Base-by-base conservation (phyloP, 257 asterid genomes). In the Salvia splendens region DNA sequence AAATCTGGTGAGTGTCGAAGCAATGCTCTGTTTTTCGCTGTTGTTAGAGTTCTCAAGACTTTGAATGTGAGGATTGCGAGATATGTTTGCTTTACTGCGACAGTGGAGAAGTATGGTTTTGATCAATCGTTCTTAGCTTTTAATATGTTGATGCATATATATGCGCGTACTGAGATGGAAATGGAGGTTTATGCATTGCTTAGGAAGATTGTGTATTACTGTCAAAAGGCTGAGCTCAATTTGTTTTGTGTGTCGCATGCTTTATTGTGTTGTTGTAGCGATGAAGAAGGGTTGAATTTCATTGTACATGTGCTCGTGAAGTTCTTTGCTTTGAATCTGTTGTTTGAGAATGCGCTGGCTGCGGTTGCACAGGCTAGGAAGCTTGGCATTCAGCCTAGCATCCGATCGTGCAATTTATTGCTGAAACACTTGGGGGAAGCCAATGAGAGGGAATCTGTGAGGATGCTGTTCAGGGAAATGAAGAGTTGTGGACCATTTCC, bases 401-500 rank as follows among this genome's bases (percentile, higher is more conserved):
- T 81, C 53, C 80, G 73, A 4, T 63, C 92, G 2, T 82, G 86
- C 74, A 86, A 86, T 78, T 83, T 83, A 75, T 80, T 84, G 85
- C 87, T 86, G 41, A 88, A 88, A 68, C 81, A 85, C 52, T 76
- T 86, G 71, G 75, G 78, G 9, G 89, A 86, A 55, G 77, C 78
- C 12, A 73, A 73, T 56, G 73, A 75, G 61, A 73, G 71, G 74
- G 78, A 72, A 11, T 4, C 8, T 1, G 64, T 81, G 24, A 48
- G 72, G 61, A 52, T 61, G 65, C 65, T 80, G 8, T 89, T 83
- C 41, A 67, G 69, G 52, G 84, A 78, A 78, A 80, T 84, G 85
- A 82, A 72, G 80, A 70, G 55, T 3, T 72, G 48, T 51, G 96
- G 88, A 41, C 90, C 96, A 5, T 78, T 65, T 60, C 96, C 90